Evolutionary conservation across 768 basidiomycete genomes (phyloP).

Genomic region (Mrakia frigida): DNA sequence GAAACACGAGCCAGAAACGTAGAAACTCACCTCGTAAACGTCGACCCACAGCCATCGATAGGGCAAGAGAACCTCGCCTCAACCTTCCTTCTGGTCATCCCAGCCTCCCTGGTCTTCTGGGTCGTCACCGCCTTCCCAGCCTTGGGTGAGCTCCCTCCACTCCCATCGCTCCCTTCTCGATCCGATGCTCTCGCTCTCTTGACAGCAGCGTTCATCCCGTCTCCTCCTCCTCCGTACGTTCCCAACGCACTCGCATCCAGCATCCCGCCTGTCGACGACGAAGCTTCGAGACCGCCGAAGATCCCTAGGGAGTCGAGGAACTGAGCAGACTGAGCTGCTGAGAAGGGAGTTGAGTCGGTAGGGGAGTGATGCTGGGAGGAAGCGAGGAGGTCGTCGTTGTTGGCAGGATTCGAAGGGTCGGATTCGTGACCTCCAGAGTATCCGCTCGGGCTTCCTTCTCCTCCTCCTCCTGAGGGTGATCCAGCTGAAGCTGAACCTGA

Average conservation of each 20-base stretch:
- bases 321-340: no score
- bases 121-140: slow-evolving; percentile 10
- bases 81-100: slow-evolving; percentile 25
- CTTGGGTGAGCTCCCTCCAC: neutral
- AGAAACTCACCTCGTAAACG: slow-evolving; percentile 17
- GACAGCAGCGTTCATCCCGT: neutral
- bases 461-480: neutral
- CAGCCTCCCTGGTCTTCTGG: slow-evolving; percentile 22
- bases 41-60: slow-evolving; percentile 21
- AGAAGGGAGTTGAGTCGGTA: neutral
- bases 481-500: no score
- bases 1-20: neutral
- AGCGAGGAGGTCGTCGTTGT: neutral
- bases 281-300: neutral
- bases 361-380: neutral
- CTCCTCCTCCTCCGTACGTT: neutral
- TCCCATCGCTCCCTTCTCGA: neutral
- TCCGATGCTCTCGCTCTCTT: neutral
- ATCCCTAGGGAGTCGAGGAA: neutral
- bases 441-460: neutral
- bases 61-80: slow-evolving; percentile 23
- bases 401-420: neutral
- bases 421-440: neutral
- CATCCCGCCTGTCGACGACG: neutral
- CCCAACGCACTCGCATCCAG: neutral